Evolutionary conservation across 805 yeast species (phyloP), one percentile per base, ranked within the genome.

Genomic region (Candida stauntonica): DNA sequence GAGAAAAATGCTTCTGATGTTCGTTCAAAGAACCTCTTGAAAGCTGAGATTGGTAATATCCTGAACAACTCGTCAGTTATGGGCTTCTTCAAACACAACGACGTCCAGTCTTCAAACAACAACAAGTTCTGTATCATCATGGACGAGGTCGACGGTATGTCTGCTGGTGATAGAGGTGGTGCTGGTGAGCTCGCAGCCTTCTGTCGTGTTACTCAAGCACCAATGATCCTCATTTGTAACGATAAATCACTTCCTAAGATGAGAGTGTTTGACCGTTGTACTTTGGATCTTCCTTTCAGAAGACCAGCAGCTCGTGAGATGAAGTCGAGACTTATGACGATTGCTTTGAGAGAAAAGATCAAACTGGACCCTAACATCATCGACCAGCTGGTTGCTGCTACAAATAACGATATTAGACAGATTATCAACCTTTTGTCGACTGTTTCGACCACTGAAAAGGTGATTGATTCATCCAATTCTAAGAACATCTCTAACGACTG

Each of bases 71-170:
- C 88, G 14, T 86, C 97, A 1, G 81, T 93, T 13, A 76, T 77
- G 37, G 95, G 96, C 0, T 86, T 67, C 56, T 81, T 86, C 63
- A 66, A 72, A 38, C 55, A 60, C 21, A 63, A 60, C 17, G 46
- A 38, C 6, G 49, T 49, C 9, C 56, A 54, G 33, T 48, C 42
- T 14, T 45, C 37, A 2, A 73, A 76, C 48, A 68, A 73, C 33
- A 71, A 73, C 36, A 79, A 75, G 44, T 79, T 91, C 51, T 86
- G 88, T 39, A 70, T 93, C 33, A 83, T 93, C 46, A 88, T 93
- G 98, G 99, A 93, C 64, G 99, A 93, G 66, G 98, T 93, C 21
- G 99, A 93, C 61, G 99, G 99, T 51, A 93, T 93, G 98, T 86
- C 96, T 29, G 88, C 94, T 56, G 99, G 99, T 47, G 99, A 93